Conservation (phyloP, 2,329 filamentous ascomycete species). For the Albifimbria verrucaria region DNA sequence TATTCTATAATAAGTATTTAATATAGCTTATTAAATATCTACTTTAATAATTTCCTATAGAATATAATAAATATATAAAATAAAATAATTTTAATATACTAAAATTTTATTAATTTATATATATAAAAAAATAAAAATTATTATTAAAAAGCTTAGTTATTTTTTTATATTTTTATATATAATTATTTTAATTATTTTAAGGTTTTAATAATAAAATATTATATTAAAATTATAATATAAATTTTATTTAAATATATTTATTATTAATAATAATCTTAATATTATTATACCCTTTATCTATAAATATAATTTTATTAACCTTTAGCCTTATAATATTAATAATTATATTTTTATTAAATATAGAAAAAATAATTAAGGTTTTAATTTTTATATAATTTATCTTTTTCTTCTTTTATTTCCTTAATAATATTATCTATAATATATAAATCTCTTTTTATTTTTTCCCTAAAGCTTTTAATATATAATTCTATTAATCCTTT, state of each 20-base stretch:
- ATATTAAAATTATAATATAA: constrained; percentile 1
- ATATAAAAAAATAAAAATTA: neutral
- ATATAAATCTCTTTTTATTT: neutral
- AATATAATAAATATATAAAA: constrained; percentile 2
- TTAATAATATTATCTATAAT: too few species aligned
- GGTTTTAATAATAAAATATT: constrained; percentile 5
- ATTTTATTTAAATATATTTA: neutral
- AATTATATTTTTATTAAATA: too few species aligned
- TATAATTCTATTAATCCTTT: neutral
- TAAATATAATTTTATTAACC: too few species aligned
- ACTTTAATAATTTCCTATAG: constrained; percentile 1
- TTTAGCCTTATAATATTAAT: too few species aligned
- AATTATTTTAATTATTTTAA: constrained; percentile 1
- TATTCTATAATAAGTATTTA: neutral
- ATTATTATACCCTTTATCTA: too few species aligned
- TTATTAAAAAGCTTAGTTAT: neutral
- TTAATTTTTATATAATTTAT: too few species aligned
- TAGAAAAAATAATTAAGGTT: too few species aligned
- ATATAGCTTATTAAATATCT: too few species aligned
- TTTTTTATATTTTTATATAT: neutral
- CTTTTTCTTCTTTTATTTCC: too few species aligned
- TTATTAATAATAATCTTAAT: too few species aligned
- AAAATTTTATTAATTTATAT: neutral
- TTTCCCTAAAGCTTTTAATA: neutral
- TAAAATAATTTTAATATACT: neutral